Evolutionary conservation across 352 stramenopile genomes (phyloP).

Genomic region (Globisporangium paddicum): DNA sequence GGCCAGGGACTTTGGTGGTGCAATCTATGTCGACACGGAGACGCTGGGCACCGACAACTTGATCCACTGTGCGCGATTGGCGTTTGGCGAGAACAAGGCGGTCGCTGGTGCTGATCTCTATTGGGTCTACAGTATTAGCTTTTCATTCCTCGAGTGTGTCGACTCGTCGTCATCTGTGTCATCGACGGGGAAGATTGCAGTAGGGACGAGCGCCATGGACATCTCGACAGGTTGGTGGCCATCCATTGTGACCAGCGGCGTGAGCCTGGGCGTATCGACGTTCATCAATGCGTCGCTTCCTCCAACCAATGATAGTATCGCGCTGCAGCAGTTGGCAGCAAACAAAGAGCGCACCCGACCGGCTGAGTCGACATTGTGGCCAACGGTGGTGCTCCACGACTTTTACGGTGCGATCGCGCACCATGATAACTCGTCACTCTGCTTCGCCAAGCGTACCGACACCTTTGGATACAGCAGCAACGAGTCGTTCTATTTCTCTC

Average conservation of each 20-base stretch:
- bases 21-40: slow-evolving; percentile 43
- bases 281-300: background rate
- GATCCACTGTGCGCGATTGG: slow-evolving; percentile 8
- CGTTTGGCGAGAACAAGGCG: slow-evolving; percentile 36
- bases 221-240: slow-evolving; percentile 60
- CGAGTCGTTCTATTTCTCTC: slow-evolving; percentile 42
- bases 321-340: background rate
- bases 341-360: background rate
- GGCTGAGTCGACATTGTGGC: slow-evolving; percentile 30
- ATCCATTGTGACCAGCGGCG: slow-evolving; percentile 47
- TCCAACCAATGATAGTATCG: background rate
- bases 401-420: slow-evolving; percentile 51
- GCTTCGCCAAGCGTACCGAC: slow-evolving; percentile 19
- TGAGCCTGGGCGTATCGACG: slow-evolving; percentile 32
- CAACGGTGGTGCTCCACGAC: slow-evolving; percentile 53
- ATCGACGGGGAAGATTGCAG: background rate
- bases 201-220: slow-evolving; percentile 36
- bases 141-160: slow-evolving; percentile 27
- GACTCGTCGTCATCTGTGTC: slow-evolving; percentile 20
- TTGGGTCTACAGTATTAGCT: slow-evolving; percentile 49
- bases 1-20: slow-evolving; percentile 48
- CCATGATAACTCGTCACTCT: slow-evolving; percentile 31
- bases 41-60: slow-evolving; percentile 2
- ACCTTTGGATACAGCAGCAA: slow-evolving; percentile 17
- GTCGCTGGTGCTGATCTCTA: slow-evolving; percentile 43